Base-by-base conservation (phyloP, 345 rosid genomes). In the Trapa incisa region DNA sequence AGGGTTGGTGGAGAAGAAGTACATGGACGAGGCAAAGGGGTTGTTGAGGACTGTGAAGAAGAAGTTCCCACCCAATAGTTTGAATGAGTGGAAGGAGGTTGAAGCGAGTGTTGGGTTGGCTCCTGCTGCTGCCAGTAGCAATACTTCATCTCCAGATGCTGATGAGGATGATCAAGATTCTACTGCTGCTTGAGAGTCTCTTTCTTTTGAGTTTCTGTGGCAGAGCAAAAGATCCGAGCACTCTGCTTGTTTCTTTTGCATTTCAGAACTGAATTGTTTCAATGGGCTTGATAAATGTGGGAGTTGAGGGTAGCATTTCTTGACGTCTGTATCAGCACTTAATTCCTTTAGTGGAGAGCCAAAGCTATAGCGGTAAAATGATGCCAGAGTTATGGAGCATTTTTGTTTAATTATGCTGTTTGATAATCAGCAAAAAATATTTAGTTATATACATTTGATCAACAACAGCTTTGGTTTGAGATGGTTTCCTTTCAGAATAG, bases 1-100 rank as follows among this genome's bases (percentile, higher is more conserved):
- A 41, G 96, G 92, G 32, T 74, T 91, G 73, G 94, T 84, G 74
- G 72, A 73, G 80, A 84, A 82, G 63, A 79, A 86, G 73, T 87
- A 77, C 65, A 75, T 48, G 48, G 70, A 79, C 80, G 90, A 80
- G 6, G 94, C 96, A 0, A 89, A 87, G 69, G 92, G 80, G 42
- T 60, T 91, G 82, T 74, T 75, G 72, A 80, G 86, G 54, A 89
- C 89, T 0, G 72, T 80, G 57, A 87, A 80, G 87, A 87, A 85
- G 83, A 89, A 81, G 35, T 83, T 82, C 64, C 89, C 92, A 73
- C 82, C 86, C 33, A 79, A 80, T 68, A 66, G 83, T 61, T 74
- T 83, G 84, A 81, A 75, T 65, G 84, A 78, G 0, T 91, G 94
- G 97, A 79, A 66, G 74, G 84, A 85, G 73, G 78, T 89, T 0